phyloP scores from a whole-genome alignment of 2,329 filamentous ascomycete genomes.

The Hymenoscyphus infarciens region DNA sequence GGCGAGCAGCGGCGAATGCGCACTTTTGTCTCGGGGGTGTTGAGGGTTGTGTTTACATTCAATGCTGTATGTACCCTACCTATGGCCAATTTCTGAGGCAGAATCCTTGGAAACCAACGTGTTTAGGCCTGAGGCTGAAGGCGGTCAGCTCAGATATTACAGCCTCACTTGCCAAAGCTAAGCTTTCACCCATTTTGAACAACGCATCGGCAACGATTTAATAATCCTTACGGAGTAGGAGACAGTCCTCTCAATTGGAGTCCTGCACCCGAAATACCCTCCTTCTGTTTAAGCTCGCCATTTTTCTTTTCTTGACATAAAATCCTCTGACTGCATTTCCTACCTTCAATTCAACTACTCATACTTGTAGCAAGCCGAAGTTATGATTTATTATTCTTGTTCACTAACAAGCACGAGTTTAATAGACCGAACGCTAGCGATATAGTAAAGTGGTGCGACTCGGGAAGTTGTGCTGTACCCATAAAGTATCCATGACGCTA shows the following conservation, averaged over 20 bases:
- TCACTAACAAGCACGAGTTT: too few species aligned
- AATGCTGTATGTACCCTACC: background rate
- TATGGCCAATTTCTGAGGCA: background rate
- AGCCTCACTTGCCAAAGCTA: background rate
- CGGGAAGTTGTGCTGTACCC: background rate
- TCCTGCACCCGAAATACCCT: background rate
- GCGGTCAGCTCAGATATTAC: background rate
- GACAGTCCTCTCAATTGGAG: background rate
- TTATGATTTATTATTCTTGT: too few species aligned
- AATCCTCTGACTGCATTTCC: too few species aligned
- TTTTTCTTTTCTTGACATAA: too few species aligned
- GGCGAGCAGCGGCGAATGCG: background rate
- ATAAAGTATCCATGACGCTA: slow-evolving; percentile 3
- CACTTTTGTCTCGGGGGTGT: background rate
- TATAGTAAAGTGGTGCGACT: background rate
- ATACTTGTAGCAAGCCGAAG: too few species aligned
- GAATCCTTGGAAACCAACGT: background rate
- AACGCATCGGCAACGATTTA: background rate
- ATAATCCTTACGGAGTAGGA: background rate
- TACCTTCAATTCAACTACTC: too few species aligned
- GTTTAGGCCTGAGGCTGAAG: background rate
- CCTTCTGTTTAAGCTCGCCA: too few species aligned
- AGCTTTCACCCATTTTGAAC: background rate
- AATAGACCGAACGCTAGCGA: background rate
- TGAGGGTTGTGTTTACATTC: slow-evolving; percentile 5